Conservation (phyloP, 306 rosid species). For the Cajanus cajan region DNA sequence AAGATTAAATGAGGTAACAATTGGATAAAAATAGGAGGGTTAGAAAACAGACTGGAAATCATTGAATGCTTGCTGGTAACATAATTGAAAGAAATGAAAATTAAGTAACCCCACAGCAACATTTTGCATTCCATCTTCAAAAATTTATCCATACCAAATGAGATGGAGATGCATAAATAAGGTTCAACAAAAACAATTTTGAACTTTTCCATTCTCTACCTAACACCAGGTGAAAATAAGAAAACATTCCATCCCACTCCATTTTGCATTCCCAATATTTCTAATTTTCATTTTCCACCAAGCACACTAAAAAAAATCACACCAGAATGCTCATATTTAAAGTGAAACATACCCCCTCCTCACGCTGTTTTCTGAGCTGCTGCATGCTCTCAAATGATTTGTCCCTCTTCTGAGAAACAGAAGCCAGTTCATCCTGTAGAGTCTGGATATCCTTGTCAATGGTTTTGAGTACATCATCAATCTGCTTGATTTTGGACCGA, state of each 20-base stretch:
- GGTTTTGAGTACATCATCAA: constrained; percentile 60
- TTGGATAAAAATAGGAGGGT: not conserved
- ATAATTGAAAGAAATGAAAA: constrained; percentile 6
- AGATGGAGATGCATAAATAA: constrained; percentile 7
- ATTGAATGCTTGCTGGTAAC: not conserved
- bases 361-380: constrained; percentile 70
- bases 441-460: constrained; percentile 62
- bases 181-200: not conserved
- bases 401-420: constrained; percentile 67
- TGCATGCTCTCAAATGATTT: constrained; percentile 62
- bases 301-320: not conserved
- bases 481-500: constrained; percentile 79
- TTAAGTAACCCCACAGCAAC: not conserved
- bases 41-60: not conserved
- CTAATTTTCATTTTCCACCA: not conserved
- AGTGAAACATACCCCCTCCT: constrained; percentile 66
- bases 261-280: not conserved
- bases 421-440: constrained; percentile 65
- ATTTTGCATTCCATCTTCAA: not conserved
- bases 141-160: not conserved
- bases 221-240: not conserved
- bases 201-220: not conserved
- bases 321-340: constrained; percentile 6
- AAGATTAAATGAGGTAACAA: not conserved
- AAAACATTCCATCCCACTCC: constrained; percentile 4